phyloP scores from a whole-genome alignment of 1,284 basidiomycete species.

The Sphaerobolus stellatus region DNA sequence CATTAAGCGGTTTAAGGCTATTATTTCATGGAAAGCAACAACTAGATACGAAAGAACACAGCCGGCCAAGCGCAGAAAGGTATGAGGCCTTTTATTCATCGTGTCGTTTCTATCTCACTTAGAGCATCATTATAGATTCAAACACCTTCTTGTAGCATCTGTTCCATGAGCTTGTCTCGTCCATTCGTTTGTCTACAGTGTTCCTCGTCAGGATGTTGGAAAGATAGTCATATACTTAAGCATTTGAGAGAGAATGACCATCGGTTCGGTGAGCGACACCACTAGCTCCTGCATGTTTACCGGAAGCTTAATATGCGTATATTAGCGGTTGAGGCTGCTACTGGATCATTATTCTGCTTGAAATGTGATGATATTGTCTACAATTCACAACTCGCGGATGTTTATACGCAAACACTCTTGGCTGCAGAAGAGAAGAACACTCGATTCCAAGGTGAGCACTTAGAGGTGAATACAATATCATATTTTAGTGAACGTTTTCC shows the following conservation, averaged over 20 bases:
- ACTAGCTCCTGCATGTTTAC: background rate
- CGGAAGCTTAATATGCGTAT: background rate
- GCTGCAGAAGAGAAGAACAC: conserved; percentile 53
- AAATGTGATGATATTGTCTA: conserved; percentile 61
- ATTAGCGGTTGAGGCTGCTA: conserved; percentile 55
- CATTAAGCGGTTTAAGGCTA: conserved; percentile 6
- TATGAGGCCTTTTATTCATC: background rate
- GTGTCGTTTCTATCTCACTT: background rate
- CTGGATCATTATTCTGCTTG: conserved; percentile 58
- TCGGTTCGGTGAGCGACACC: conserved; percentile 60
- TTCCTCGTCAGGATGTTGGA: conserved; percentile 73
- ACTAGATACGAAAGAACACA: conserved; percentile 6
- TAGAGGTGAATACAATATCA: background rate
- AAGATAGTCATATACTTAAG: conserved; percentile 48
- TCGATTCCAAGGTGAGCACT: conserved; percentile 38
- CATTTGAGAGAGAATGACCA: conserved; percentile 63
- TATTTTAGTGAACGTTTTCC: background rate
- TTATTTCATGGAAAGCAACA: conserved; percentile 10
- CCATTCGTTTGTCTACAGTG: conserved; percentile 84
- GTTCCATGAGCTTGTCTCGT: conserved; percentile 56
- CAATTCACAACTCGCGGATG: conserved; percentile 41
- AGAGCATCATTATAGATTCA: conserved; percentile 24
- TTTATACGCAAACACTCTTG: conserved; percentile 39
- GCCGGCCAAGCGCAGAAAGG: conserved; percentile 10
- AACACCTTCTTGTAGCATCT: conserved; percentile 64